These are phyloP conservation scores for Aristolochia californica DNA, from an alignment of 164 flowering plant genomes.

Conservation along the genomic window DNA sequence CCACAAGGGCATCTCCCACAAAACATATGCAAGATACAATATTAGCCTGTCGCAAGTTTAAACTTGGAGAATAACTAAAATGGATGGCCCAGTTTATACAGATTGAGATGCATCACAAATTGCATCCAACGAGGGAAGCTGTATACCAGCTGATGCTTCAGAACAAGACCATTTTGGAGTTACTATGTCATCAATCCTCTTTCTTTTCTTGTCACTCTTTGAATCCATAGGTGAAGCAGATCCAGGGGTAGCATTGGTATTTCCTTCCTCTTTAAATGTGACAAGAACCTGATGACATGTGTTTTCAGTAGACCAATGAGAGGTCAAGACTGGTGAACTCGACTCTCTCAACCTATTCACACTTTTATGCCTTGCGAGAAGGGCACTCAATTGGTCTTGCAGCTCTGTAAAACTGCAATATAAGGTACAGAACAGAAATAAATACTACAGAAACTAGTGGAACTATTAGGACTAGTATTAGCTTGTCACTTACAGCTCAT, in stretches of 20 bases:
- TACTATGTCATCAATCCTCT: background rate
- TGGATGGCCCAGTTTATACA: background rate
- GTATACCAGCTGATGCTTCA: background rate
- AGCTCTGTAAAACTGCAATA: conserved; percentile 34
- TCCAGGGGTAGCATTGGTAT: background rate
- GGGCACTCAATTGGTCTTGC: conserved; percentile 41
- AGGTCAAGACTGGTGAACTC: background rate
- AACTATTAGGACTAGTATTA: too few species aligned
- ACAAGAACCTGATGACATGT: background rate
- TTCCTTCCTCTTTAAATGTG: background rate
- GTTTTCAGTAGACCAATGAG: conserved; percentile 3
- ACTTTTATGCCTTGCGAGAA: conserved; percentile 24
- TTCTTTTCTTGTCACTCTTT: conserved; percentile 2
- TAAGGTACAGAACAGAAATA: background rate
- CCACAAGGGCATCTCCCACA: too few species aligned
- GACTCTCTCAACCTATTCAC: conserved; percentile 5
- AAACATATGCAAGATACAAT: too few species aligned
- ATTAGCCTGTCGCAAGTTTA: too few species aligned
- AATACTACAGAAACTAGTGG: background rate
- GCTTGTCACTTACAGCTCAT: conserved; percentile 49
- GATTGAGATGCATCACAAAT: background rate
- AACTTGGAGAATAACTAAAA: background rate
- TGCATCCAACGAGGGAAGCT: conserved; percentile 1
- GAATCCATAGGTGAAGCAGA: background rate
- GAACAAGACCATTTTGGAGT: background rate